Percentiles rank a stretch among this genome's conserved stretches.
Conservation (phyloP, 352 stramenopile species). For the Phytophthora sojae region DNA sequence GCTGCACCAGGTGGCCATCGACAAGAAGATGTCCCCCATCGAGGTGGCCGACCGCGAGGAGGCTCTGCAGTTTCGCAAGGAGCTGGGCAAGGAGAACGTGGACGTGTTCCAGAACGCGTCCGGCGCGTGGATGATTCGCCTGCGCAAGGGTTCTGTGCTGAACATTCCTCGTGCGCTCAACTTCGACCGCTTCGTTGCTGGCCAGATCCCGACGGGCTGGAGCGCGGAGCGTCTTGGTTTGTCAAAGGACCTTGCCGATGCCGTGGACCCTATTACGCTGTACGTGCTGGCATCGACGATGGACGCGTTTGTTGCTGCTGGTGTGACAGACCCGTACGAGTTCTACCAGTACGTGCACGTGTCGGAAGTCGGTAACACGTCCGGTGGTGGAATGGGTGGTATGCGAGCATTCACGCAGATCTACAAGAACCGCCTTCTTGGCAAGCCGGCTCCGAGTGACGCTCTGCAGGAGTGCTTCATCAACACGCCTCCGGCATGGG, state of each 20-base stretch:
- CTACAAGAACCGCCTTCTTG: slow-evolving; percentile 74
- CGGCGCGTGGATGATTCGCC: too few relatives aligned
- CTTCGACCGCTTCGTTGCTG: slow-evolving; percentile 89
- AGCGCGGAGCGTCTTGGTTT: slow-evolving; percentile 82
- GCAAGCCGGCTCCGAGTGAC: slow-evolving; percentile 81
- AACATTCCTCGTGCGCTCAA: slow-evolving; percentile 82
- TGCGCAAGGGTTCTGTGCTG: slow-evolving; percentile 41
- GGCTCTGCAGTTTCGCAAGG: slow-evolving; percentile 80
- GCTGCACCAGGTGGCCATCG: slow-evolving; percentile 87
- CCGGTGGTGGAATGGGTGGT: slow-evolving; percentile 84
- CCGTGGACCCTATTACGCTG: slow-evolving; percentile 83
- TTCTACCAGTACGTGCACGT: slow-evolving; percentile 94
- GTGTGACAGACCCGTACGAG: slow-evolving; percentile 75
- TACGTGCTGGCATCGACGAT: slow-evolving; percentile 81
- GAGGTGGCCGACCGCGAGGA: slow-evolving; percentile 86
- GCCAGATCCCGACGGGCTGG: slow-evolving; percentile 91
- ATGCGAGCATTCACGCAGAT: slow-evolving; percentile 83
- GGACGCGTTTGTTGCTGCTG: slow-evolving; percentile 70
- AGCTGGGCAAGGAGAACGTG: slow-evolving; percentile 84
- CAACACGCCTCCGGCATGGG: slow-evolving; percentile 89
- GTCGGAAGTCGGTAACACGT: slow-evolving; percentile 87
- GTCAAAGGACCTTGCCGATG: slow-evolving; percentile 81
- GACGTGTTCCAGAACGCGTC: slow-evolving; percentile 34
- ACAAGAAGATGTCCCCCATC: slow-evolving; percentile 91
- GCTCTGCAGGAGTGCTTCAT: slow-evolving; percentile 89